phyloP scores from a whole-genome alignment of 148 eudicot species.

The Rhododendron molle region DNA sequence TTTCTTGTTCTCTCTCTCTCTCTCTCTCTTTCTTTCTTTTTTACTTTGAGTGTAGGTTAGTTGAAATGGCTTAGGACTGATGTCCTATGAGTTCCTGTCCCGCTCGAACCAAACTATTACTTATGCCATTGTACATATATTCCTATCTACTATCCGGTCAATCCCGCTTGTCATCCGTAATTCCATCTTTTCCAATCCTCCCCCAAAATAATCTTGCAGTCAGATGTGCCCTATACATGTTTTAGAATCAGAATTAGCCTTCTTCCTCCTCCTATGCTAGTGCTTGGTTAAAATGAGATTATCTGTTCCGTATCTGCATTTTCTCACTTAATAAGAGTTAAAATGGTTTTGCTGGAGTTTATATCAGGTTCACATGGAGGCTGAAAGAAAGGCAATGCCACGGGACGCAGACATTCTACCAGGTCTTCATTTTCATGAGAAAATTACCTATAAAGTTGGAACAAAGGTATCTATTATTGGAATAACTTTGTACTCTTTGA shows the following conservation, averaged over 20 bases:
- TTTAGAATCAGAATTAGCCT: not conserved
- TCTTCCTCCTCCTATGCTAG: not conserved
- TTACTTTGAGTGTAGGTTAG: not conserved
- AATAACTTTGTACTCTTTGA: not conserved
- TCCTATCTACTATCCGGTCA: not conserved
- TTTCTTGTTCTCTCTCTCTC: not conserved
- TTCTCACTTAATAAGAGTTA: not conserved
- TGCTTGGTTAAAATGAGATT: conserved; percentile 1
- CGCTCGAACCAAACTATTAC: not conserved
- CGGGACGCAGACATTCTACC: conserved; percentile 43
- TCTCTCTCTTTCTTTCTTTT: not conserved
- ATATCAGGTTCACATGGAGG: conserved; percentile 94
- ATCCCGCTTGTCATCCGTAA: not conserved
- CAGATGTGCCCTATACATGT: not conserved
- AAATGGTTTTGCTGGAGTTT: not conserved
- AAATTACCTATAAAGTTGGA: conserved; percentile 82
- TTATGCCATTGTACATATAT: not conserved
- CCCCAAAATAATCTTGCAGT: not conserved
- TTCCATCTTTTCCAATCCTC: not conserved
- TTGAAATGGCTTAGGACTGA: not conserved
- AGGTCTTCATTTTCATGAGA: conserved; percentile 49
- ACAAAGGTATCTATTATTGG: conserved; percentile 50
- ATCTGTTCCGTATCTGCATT: not conserved
- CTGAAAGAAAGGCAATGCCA: conserved; percentile 66
- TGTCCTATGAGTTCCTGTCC: not conserved